Evolutionary conservation across 306 rosid genomes (phyloP).

Genomic region (Coriaria nepalensis): DNA sequence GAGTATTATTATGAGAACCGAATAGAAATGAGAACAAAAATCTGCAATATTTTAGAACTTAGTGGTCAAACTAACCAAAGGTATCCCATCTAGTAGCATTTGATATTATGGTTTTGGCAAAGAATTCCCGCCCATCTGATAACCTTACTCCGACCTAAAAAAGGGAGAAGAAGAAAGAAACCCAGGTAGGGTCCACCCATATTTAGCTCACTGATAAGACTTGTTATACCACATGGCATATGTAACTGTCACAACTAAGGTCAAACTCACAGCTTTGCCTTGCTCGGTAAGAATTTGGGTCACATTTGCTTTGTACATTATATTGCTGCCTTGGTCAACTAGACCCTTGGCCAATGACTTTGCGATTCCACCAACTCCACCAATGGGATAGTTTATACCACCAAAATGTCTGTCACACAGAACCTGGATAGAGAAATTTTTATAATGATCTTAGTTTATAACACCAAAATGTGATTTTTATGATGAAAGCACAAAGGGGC

Average conservation of each 20-base stretch:
- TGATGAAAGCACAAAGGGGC: constrained; percentile 3
- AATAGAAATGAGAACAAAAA: constrained; percentile 1
- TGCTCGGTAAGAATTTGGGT: constrained; percentile 47
- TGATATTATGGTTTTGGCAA: constrained; percentile 77
- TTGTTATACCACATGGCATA: too few species aligned
- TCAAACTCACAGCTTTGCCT: constrained; percentile 72
- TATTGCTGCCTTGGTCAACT: constrained; percentile 61
- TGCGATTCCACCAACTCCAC: constrained; percentile 92
- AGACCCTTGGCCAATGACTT: constrained; percentile 85
- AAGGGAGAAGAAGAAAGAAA: constrained; percentile 13
- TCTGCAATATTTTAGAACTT: constrained; percentile 6
- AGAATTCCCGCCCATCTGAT: constrained; percentile 66
- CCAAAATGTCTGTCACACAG: constrained; percentile 92
- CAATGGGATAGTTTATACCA: constrained; percentile 86
- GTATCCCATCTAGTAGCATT: constrained; percentile 99
- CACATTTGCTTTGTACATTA: constrained; percentile 84
- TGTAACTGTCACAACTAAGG: constrained; percentile 7
- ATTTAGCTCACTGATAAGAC: too few species aligned
- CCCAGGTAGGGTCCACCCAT: too few species aligned
- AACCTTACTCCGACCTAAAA: constrained; percentile 78
- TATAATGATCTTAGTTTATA: too few species aligned
- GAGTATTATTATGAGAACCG: constrained; percentile 1
- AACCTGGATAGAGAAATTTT: constrained; percentile 35
- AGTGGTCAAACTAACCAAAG: constrained; percentile 48
- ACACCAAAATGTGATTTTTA: constrained; percentile 10